Evolutionary conservation across 805 yeast species (phyloP).

Genomic region (Sugiyamaella mastotermitis): DNA sequence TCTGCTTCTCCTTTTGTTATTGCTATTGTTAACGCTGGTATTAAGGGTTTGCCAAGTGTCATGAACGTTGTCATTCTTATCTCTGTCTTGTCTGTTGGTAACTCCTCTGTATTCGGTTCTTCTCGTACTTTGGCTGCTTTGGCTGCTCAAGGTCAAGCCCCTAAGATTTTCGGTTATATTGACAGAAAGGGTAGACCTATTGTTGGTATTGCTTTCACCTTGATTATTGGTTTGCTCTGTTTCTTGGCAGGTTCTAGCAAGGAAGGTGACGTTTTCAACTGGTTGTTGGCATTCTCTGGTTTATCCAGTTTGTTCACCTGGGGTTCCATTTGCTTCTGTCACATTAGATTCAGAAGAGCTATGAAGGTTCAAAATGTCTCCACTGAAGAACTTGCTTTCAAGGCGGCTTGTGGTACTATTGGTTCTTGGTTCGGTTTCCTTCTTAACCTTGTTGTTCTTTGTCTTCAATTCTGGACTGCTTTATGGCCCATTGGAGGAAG

Average conservation of each 20-base stretch:
- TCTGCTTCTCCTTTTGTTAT: conserved; percentile 75
- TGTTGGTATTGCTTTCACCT: conserved; percentile 46
- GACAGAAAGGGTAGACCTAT: conserved; percentile 67
- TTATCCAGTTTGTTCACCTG: conserved; percentile 58
- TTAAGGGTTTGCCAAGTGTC: conserved; percentile 55
- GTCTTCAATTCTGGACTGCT: conserved; percentile 73
- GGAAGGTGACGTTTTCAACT: conserved; percentile 51
- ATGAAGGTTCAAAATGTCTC: conserved; percentile 54
- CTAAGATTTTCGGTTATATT: conserved; percentile 51
- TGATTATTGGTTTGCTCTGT: conserved; percentile 49
- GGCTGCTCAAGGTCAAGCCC: conserved; percentile 59
- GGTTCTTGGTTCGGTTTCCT: conserved; percentile 57
- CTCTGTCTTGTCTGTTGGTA: conserved; percentile 66
- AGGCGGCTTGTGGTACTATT: conserved; percentile 52
- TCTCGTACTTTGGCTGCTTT: conserved; percentile 62
- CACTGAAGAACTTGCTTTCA: conserved; percentile 55
- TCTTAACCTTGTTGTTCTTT: conserved; percentile 51
- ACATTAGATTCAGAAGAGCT: conserved; percentile 60
- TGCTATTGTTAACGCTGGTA: conserved; percentile 60
- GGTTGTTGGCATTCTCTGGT: conserved; percentile 63
- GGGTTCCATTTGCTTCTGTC: conserved; percentile 54
- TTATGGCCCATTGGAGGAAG: conserved; percentile 60
- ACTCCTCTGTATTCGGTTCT: conserved; percentile 63
- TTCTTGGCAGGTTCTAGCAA: conserved; percentile 51
- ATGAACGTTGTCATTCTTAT: conserved; percentile 64